phyloP scores from a whole-genome alignment of 2,329 filamentous ascomycete genomes.

The Boeremia lycopersici region DNA sequence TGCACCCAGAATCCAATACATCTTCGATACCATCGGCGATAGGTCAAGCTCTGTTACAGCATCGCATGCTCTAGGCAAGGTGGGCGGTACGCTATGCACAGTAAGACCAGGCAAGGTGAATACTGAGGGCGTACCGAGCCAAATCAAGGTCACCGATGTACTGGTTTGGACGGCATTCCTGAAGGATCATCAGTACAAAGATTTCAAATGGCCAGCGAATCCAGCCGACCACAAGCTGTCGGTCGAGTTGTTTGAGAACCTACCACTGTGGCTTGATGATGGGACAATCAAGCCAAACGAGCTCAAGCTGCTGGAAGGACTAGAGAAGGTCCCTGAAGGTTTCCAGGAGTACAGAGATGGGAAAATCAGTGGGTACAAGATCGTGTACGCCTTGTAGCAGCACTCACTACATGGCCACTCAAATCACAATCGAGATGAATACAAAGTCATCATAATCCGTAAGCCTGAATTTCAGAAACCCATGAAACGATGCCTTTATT shows the following conservation, averaged over 20 bases:
- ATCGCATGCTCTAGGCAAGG: constrained; percentile 37
- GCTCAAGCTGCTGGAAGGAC: constrained; percentile 36
- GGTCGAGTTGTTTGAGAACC: constrained; percentile 46
- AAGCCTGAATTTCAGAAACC: too few species aligned
- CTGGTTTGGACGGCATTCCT: constrained; percentile 54
- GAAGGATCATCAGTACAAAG: constrained; percentile 48
- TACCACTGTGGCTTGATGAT: constrained; percentile 44
- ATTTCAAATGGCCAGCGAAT: constrained; percentile 48
- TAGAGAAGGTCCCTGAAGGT: constrained; percentile 42
- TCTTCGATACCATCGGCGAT: constrained; percentile 55
- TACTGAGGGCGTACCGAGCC: constrained; percentile 44
- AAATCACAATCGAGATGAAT: too few species aligned
- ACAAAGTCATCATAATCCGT: too few species aligned
- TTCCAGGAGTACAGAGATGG: constrained; percentile 50
- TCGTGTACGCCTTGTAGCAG: constrained; percentile 46
- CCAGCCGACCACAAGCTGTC: constrained; percentile 47
- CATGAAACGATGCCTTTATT: too few species aligned
- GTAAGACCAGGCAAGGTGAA: constrained; percentile 51
- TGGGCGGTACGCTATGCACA: constrained; percentile 44
- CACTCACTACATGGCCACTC: neutral
- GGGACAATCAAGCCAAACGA: constrained; percentile 47
- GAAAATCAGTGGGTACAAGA: constrained; percentile 50
- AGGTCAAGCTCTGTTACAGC: constrained; percentile 41
- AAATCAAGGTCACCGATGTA: constrained; percentile 49
- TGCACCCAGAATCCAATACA: constrained; percentile 33